Evolutionary conservation across 805 yeast species (phyloP).

Genomic region (Saccharomycopsis fodiens): DNA sequence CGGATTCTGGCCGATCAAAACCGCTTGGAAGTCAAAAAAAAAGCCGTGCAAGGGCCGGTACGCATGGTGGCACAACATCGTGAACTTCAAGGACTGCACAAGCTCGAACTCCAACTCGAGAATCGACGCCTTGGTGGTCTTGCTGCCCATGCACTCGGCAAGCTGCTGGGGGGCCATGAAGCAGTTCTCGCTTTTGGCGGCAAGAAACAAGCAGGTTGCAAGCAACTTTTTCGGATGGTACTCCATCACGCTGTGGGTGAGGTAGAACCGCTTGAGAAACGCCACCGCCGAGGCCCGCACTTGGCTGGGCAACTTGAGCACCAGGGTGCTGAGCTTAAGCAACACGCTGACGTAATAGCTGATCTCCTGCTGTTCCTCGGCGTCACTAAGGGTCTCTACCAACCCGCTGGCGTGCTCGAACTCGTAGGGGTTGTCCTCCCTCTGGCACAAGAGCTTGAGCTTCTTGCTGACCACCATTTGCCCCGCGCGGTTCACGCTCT

Average conservation of each 20-base stretch:
- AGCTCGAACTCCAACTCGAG: conserved; percentile 74
- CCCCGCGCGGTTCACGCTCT: conserved; percentile 50
- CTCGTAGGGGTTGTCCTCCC: conserved; percentile 23
- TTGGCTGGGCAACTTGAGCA: conserved; percentile 79
- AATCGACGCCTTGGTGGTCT: conserved; percentile 59
- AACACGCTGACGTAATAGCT: conserved; percentile 67
- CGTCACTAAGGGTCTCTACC: conserved; percentile 43
- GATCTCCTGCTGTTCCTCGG: conserved; percentile 67
- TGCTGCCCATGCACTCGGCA: conserved; percentile 42
- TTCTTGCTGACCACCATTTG: conserved; percentile 27
- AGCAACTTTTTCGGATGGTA: conserved; percentile 79
- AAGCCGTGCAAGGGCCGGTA: conserved; percentile 89
- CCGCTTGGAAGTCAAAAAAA: conserved; percentile 77
- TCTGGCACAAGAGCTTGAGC: conserved; percentile 28
- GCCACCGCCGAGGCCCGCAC: conserved; percentile 77
- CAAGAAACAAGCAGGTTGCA: conserved; percentile 77
- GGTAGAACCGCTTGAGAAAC: conserved; percentile 73
- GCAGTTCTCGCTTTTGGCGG: conserved; percentile 88
- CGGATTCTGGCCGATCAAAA: conserved; percentile 30
- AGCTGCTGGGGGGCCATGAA: conserved; percentile 81
- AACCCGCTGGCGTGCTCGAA: conserved; percentile 25
- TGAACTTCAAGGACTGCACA: conserved; percentile 66
- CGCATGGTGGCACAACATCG: conserved; percentile 83
- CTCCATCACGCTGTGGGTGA: conserved; percentile 77
- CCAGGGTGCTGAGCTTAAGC: conserved; percentile 52